Evolutionary conservation across 1,139 yeast genomes (phyloP), one percentile per base, ranked within the genome.

Genomic region (Tardiomyces depauwii): DNA sequence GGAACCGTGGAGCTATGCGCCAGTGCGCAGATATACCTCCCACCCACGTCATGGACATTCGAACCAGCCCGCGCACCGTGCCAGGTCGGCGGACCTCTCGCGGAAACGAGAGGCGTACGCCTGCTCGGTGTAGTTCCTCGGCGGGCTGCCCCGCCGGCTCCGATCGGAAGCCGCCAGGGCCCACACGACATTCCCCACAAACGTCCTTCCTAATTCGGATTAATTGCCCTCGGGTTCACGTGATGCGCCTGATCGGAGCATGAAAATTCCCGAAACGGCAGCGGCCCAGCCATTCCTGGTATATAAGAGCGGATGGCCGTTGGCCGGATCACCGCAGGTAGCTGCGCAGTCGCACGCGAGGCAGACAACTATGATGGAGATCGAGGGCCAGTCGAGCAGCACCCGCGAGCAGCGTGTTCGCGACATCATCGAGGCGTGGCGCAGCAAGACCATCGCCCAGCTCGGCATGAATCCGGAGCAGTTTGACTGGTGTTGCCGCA

Each of bases 391-490:
- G 5, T 5, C 36, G n/a, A 14, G 11, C 11, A 30, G 36, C 16
- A 30, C 5, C 16, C 25, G 25, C 7, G 36, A 42, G 28, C 38
- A 40, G 11, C 38, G 40, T 6, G 48, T 54, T 1, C 43, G 45
- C 18, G 41, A 48, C 18, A 41, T 44, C 9, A 46, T 58, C 33
- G 51, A 51, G 43, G 52, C 47, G 7, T 58, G 62, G 62, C 46
- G 62, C 27, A 51, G 50, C 19, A 42, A 45, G 36, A 51, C 50
- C 40, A 58, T 55, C 13, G 49, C 47, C 27, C 49, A 48, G 42
- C 50, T 53, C 41, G 60, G 61, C 10, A 46, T 55, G n/a, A 36
- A 48, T n/a, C 56, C 58, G 32, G 52, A 49, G 25, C 57, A 54
- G 38, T 50, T 51, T 16, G 52, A 54, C 39, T 52, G 49, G 44